These are phyloP conservation scores for Ambrosia artemisiifolia DNA, from an alignment of 129 eudicot genomes.

Conservation along the genomic window DNA sequence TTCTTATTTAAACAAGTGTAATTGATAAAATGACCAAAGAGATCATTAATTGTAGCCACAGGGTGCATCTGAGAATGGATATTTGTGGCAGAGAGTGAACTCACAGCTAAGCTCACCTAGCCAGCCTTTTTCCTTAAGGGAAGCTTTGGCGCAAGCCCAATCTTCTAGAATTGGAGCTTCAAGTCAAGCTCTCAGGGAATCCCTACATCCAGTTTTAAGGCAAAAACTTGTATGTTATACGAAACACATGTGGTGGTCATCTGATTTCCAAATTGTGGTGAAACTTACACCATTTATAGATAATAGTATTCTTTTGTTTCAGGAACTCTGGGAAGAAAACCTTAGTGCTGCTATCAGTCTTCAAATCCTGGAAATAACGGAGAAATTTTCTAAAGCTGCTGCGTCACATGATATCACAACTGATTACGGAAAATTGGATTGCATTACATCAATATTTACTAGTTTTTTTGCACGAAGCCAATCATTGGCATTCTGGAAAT, in stretches of 20 bases:
- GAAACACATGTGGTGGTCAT: neutral
- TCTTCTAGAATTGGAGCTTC: slow-evolving; percentile 97
- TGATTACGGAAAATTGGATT: slow-evolving; percentile 94
- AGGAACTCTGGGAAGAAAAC: slow-evolving; percentile 99
- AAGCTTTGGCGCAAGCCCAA: slow-evolving; percentile 98
- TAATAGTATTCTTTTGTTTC: slow-evolving; percentile 17
- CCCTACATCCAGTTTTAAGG: slow-evolving; percentile 90
- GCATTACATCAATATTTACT: slow-evolving; percentile 86
- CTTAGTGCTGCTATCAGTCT: slow-evolving; percentile 93
- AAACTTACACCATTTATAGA: neutral
- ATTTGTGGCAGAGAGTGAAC: slow-evolving; percentile 92
- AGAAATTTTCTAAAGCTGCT: slow-evolving; percentile 81
- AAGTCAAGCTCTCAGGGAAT: slow-evolving; percentile 87
- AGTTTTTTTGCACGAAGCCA: slow-evolving; percentile 85
- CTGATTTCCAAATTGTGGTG: neutral
- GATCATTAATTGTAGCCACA: slow-evolving; percentile 48
- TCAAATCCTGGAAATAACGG: slow-evolving; percentile 80
- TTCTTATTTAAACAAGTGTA: neutral
- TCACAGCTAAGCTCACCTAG: slow-evolving; percentile 96
- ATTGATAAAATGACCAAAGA: neutral
- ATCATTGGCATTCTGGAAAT: slow-evolving; percentile 86
- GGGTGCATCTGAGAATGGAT: slow-evolving; percentile 92
- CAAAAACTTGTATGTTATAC: slow-evolving; percentile 75
- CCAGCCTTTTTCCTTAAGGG: slow-evolving; percentile 94
- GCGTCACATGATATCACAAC: slow-evolving; percentile 80